Base-by-base conservation (phyloP, 2,329 filamentous ascomycete genomes). In the Pestalotiopsis sp. region DNA sequence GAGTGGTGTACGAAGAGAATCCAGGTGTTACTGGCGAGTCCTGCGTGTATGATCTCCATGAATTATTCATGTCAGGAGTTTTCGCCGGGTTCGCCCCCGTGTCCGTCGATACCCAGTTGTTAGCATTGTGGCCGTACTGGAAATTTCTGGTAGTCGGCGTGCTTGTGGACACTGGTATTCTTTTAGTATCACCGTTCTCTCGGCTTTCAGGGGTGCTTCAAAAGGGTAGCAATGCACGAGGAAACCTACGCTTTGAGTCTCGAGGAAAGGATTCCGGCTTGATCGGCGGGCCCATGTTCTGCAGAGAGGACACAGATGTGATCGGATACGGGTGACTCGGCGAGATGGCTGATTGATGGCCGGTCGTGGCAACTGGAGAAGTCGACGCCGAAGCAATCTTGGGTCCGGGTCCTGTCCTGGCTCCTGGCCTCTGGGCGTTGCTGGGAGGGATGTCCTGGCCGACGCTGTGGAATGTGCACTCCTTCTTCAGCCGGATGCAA, bases 401-500 rank as follows among this genome's bases (percentile, higher is more conserved):
- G 36, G 81, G 76, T 7, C 80, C 81, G 14, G 80, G 76, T 4
- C 81, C 79, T 49, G 81, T 76, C 64, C 80, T 80, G 20, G 81
- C 76, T 3, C 78, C 73, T 68, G 78, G 80, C 71, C 84, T 86
- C 52, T 82, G 80, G 67, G 82, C 80, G 23, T 80, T 74, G 27
- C 87, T 82, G 59, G 82, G 77, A 38, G 79, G 70, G 11, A 86
- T 85, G 31, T 87, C 88, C 77, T 94, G 93, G 72, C 97, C 94
- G 25, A 98, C 95, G 0, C 95, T 93, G 74, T 91, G 93, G 81
- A 97, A 98, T 77, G 92, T 93, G 81, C 95, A 98, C 72, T 97
- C 94, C 77, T 97, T 98, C 80, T 97, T 97, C 77, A 98, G 83
- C 61, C 94, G 90, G 75, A 97, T 97, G 81, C 95, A 98, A 82